Conservation (phyloP, 208 protist genomes). For the Leishmania braziliensis region DNA sequence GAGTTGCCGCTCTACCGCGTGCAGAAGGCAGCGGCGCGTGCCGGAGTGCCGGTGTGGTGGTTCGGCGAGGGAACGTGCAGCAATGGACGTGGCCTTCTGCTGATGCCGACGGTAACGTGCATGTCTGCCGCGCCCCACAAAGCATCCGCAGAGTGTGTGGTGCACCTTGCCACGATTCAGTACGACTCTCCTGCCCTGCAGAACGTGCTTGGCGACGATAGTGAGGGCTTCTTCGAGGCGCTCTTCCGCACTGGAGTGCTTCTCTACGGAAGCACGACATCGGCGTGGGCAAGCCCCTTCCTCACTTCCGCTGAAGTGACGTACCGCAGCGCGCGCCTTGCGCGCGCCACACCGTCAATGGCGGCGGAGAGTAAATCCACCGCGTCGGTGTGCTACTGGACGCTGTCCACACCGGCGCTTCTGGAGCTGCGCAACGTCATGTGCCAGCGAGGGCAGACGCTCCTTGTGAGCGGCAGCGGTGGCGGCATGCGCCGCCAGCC, state of each 20-base stretch:
- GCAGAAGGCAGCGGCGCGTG: constrained; percentile 31
- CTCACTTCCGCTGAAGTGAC: constrained; percentile 55
- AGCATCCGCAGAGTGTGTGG: constrained; percentile 20
- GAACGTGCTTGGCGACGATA: constrained; percentile 47
- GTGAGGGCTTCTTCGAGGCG: constrained; percentile 21
- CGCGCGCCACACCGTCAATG: constrained; percentile 5
- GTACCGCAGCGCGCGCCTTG: constrained; percentile 10
- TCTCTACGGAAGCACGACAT: constrained; percentile 61
- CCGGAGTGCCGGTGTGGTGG: constrained; percentile 57
- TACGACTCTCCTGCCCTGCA: constrained; percentile 69
- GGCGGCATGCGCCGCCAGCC: constrained; percentile 37
- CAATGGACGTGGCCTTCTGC: constrained; percentile 75
- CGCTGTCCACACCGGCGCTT: constrained; percentile 20
- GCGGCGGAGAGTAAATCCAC: neutral
- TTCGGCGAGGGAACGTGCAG: constrained; percentile 74
- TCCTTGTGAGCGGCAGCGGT: constrained; percentile 25
- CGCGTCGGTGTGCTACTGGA: constrained; percentile 12
- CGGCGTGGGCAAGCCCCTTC: constrained; percentile 55
- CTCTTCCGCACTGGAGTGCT: constrained; percentile 51
- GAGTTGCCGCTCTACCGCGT: constrained; percentile 33
- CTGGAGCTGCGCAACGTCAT: constrained; percentile 48
- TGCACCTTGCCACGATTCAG: constrained; percentile 43
- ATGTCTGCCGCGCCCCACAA: neutral
- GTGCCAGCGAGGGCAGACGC: constrained; percentile 34
- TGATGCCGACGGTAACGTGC: constrained; percentile 20